Conservation (phyloP, 176 grass and related monocot genomes). For the Musa troglodytarum region DNA sequence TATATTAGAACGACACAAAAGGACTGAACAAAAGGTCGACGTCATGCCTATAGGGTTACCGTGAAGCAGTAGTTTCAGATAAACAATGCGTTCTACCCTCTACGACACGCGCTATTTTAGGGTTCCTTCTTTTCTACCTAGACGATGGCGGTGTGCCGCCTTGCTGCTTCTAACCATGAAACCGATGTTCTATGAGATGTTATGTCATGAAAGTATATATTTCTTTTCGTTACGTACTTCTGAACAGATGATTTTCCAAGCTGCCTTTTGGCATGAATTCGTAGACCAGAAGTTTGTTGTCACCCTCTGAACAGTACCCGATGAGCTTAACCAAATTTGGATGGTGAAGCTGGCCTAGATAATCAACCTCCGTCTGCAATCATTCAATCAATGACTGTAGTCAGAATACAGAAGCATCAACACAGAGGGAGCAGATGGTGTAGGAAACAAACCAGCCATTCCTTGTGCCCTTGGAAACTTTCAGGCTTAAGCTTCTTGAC, state of each 20-base stretch:
- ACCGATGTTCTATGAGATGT: neutral
- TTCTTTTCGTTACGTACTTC: slow-evolving; percentile 25
- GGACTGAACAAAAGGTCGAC: too few relatives aligned
- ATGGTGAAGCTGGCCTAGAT: slow-evolving; percentile 68
- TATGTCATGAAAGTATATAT: neutral
- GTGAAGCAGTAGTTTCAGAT: too few relatives aligned
- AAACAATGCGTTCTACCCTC: too few relatives aligned
- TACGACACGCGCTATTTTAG: too few relatives aligned
- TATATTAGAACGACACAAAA: too few relatives aligned
- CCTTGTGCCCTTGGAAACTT: slow-evolving; percentile 79
- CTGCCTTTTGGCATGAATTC: slow-evolving; percentile 81
- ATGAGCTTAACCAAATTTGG: slow-evolving; percentile 74
- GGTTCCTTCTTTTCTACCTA: neutral
- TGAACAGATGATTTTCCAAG: slow-evolving; percentile 96
- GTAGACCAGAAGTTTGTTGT: slow-evolving; percentile 72
- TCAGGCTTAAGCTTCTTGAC: slow-evolving; percentile 86
- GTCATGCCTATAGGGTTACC: too few relatives aligned
- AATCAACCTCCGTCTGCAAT: slow-evolving; percentile 62
- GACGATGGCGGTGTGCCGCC: neutral
- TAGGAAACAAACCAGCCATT: slow-evolving; percentile 52
- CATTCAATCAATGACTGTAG: neutral
- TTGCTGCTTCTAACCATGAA: neutral
- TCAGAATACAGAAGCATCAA: neutral
- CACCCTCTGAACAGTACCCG: slow-evolving; percentile 71
- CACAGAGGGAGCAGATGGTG: neutral